A percentile compares a stretch with the other conserved stretches of the same genome.
These are phyloP conservation scores for Kodamaea sp. DNA, from an alignment of 1,139 yeast genomes.

Conservation along the genomic window DNA sequence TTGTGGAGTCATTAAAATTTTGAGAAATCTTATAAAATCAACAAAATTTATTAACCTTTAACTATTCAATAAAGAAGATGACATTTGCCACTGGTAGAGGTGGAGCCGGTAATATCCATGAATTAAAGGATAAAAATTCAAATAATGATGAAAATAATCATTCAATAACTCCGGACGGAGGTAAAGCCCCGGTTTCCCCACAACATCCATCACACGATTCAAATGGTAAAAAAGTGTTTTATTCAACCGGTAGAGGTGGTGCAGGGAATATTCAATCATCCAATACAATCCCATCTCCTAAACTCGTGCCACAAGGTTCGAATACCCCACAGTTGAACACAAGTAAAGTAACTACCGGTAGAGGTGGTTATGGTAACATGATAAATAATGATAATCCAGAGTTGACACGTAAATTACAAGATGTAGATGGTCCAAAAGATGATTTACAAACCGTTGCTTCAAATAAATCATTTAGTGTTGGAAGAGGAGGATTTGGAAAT, in stretches of 20 bases:
- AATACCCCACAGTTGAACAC: slow-evolving; percentile 60
- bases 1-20: no score
- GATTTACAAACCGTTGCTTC: slow-evolving; percentile 39
- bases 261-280: slow-evolving; percentile 65
- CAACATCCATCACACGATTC: slow-evolving; percentile 1
- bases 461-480: slow-evolving; percentile 39
- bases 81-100: slow-evolving; percentile 24
- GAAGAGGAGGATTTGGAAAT: slow-evolving; percentile 52
- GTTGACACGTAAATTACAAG: slow-evolving; percentile 63
- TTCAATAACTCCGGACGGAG: no score
- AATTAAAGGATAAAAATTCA: slow-evolving; percentile 18
- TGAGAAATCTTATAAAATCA: no score
- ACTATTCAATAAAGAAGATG: slow-evolving; percentile 7
- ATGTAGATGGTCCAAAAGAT: slow-evolving; percentile 45
- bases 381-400: slow-evolving; percentile 59
- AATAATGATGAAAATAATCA: slow-evolving; percentile 13
- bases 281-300: slow-evolving; percentile 47
- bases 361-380: slow-evolving; percentile 85
- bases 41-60: no score
- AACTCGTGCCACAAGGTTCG: slow-evolving; percentile 56
- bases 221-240: slow-evolving; percentile 33
- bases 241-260: slow-evolving; percentile 79
- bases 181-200: not conserved
- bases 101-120: slow-evolving; percentile 25
- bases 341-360: slow-evolving; percentile 64